Conservation (phyloP, 257 asterid species). For the Solanum habrochaites region DNA sequence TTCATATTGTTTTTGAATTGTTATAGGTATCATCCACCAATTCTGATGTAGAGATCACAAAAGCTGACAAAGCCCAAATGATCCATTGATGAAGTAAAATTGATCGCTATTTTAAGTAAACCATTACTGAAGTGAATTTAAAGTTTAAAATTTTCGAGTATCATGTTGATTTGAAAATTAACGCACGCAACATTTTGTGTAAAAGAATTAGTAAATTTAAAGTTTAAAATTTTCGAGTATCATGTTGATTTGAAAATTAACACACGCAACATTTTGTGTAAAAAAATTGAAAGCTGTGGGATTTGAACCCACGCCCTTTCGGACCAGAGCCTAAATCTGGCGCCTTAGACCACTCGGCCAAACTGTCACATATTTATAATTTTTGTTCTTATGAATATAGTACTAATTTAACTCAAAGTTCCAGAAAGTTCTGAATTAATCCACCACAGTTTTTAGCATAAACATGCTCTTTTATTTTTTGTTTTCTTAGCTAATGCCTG, state of each 20-base stretch:
- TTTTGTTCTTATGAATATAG: too few species aligned
- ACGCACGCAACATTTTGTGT: not conserved
- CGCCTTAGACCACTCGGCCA: constrained; percentile 99
- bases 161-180: not conserved
- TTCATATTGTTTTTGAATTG: not conserved
- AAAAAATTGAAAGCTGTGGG: constrained; percentile 77
- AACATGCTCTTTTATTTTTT: too few species aligned
- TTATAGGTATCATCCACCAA: not conserved
- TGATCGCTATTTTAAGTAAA: not conserved
- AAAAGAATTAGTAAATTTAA: not conserved
- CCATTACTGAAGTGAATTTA: rapidly evolving
- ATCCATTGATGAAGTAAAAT: not conserved
- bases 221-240: not conserved
- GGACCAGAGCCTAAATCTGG: constrained; percentile 99
- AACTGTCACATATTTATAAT: constrained; percentile 28
- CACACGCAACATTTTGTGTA: not conserved
- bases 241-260: not conserved
- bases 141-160: not conserved
- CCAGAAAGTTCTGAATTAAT: not conserved
- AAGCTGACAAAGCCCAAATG: not conserved
- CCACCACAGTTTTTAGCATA: not conserved
- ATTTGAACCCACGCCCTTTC: constrained; percentile 99
- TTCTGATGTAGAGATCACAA: not conserved
- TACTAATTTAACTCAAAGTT: not conserved
- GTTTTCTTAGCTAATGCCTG: not conserved